Base-by-base conservation (phyloP, 2,329 filamentous ascomycete species). In the Fusarium avenaceum region DNA sequence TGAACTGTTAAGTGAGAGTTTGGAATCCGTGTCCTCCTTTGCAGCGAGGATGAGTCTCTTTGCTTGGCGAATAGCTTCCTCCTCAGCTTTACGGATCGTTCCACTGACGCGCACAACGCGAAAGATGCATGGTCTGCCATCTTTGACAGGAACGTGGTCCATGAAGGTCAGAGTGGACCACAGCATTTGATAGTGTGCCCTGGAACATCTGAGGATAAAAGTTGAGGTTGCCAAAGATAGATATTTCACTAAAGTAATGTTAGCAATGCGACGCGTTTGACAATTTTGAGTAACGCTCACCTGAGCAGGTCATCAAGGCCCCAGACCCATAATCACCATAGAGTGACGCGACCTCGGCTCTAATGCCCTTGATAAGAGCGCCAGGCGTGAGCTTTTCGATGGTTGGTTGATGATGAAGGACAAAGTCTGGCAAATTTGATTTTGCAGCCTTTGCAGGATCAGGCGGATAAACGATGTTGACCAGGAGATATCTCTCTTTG, bases 401-500 rank as follows among this genome's bases (percentile, higher is more conserved):
- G 4, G 92, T 96, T 0, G 95, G 94, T 49, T 90, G 89, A 77
- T 94, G 91, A 80, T 96, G 90, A 54, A 89, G 84, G 28, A 98
- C 81, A 59, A 92, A 84, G 81, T 87, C 78, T 76, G 91, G 78
- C 75, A 85, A 72, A 71, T 80, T 77, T 33, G 76, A 49, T 58
- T 77, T 79, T 63, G 72, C 69, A 46, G 75, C 64, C 63, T 73
- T 74, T 11, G 75, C 67, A 11, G 82, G 67, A 14, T 87, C 82
- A 8, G 89, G 85, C 0, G 94, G 93, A 75, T 97, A 97, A 46
- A 98, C 85, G 70, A 98, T 94, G 77, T 97, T 93, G 65, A 98
- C 88, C n/a, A 98, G 89, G 19, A 99, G 87, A 79, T 99, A 99
- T 74, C 96, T 90, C 80, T 97, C 92, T 81, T 99, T 99, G 72